These are phyloP conservation scores for Trichothecium sympodiale DNA, from an alignment of 2,329 filamentous ascomycete species.

Conservation along the genomic window DNA sequence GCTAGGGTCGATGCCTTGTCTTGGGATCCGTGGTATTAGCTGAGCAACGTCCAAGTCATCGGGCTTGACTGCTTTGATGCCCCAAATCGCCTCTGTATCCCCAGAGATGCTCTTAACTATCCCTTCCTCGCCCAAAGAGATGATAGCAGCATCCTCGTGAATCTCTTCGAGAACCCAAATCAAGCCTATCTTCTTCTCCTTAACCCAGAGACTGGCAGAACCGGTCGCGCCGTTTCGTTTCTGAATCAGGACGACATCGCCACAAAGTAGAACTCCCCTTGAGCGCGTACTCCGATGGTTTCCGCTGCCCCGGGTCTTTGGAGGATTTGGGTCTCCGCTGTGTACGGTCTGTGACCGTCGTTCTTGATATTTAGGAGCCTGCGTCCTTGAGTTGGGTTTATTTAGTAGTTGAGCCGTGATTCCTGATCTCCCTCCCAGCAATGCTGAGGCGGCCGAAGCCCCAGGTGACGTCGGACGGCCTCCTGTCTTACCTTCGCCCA, in stretches of 20 bases:
- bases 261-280: conserved; percentile 81
- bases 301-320: conserved; percentile 40
- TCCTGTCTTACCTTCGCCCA: conserved; percentile 18
- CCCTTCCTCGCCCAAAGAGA: conserved; percentile 70
- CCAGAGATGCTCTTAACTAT: conserved; percentile 59
- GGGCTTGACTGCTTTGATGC: conserved; percentile 51
- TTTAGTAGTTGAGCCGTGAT: conserved; percentile 82
- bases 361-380: conserved; percentile 37
- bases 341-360: conserved; percentile 56
- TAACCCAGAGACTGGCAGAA: conserved; percentile 94
- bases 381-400: conserved; percentile 58
- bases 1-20: conserved; percentile 58
- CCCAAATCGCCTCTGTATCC: conserved; percentile 81
- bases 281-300: conserved; percentile 67
- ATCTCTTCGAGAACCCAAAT: conserved; percentile 99
- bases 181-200: conserved; percentile 85
- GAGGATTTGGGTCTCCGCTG: conserved; percentile 40
- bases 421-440: conserved; percentile 61
- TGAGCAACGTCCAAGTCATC: conserved; percentile 61
- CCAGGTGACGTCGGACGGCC: conserved; percentile 23
- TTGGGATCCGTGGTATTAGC: conserved; percentile 73
- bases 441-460: conserved; percentile 30
- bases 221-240: conserved; percentile 89
- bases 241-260: conserved; percentile 95
- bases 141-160: conserved; percentile 76